Evolutionary conservation across 108 stramenopile species (phyloP), one percentile per base, ranked within the genome.

Genomic region (Discostella stelligeroides): DNA sequence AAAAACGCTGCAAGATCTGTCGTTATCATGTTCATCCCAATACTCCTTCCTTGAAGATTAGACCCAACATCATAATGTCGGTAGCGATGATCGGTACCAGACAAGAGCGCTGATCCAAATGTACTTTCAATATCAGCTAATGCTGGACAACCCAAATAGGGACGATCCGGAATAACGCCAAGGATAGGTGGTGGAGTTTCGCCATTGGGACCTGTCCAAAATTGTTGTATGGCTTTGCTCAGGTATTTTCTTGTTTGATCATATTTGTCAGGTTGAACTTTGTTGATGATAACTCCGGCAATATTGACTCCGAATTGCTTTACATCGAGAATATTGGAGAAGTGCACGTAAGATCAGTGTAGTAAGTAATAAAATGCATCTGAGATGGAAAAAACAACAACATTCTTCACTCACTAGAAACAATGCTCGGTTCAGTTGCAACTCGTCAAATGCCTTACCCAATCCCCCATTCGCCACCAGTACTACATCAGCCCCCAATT

Each of bases 391-490:
- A 7, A 8, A 59, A 8, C 13, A 24, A 14, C 39, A 40, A 17
- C 5, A 1, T 49, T 49, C 13, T 9, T 4, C 24, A 65, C 72
- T 48, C 51, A 70, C 51, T 68, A 70, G 27, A 72, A 93, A 96
- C 53, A 95, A 60, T 37, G 80, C 77, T 17, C 87, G 79, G 74
- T 97, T 97, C 57, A 97, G 70, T 54, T 87, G 80, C 50, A 97
- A 75, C 56, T 95, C 95, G 63, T 97, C 97, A 73, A 92, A 96
- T 30, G 97, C 84, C 70, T 59, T 80, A 4, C 97, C 97, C 60
- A 96, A 56, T 24, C 97, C 97, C 15, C 97, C 97, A 70, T 96
- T 97, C 11, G 91, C 95, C 7, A 97, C 92, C 51, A 97, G 63
- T 20, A 97, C 82, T 66, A 97, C 91, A 47, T 91, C 90, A 7